phyloP scores from a whole-genome alignment of 768 basidiomycete genomes.

The Auriculariales sp. region DNA sequence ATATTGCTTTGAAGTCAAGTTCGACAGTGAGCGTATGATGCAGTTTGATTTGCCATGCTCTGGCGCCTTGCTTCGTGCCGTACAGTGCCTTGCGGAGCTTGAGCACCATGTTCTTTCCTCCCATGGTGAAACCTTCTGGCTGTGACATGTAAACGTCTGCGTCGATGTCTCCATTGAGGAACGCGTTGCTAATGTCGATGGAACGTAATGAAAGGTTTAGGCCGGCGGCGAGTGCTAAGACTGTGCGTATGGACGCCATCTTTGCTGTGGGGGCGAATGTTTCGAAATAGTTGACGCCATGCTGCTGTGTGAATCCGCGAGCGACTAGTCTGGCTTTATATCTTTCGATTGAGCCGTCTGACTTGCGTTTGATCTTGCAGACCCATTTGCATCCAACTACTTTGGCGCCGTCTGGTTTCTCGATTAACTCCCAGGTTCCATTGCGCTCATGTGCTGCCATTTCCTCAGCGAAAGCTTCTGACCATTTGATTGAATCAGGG shows the following conservation, averaged over 20 bases:
- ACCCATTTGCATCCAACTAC: conserved; percentile 11
- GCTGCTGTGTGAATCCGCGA: conserved; percentile 13
- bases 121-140: conserved; percentile 1
- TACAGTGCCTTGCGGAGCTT: conserved; percentile 3
- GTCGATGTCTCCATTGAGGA: conserved; percentile 6
- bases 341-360: conserved; percentile 7
- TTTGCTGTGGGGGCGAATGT: conserved; percentile 19
- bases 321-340: conserved; percentile 14
- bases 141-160: conserved; percentile 4
- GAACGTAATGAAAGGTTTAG: conserved; percentile 4
- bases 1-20: conserved; percentile 1
- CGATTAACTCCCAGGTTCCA: conserved; percentile 6
- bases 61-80: conserved; percentile 8
- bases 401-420: conserved; percentile 10
- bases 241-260: conserved; percentile 11
- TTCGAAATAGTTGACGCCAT: conserved; percentile 8
- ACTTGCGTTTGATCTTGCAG: conserved; percentile 11
- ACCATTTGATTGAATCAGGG: too few relatives aligned
- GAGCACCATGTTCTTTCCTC: conserved; percentile 3
- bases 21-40: background rate
- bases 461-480: conserved; percentile 13
- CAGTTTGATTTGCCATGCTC: conserved; percentile 4
- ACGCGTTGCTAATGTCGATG: conserved; percentile 4
- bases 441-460: conserved; percentile 11
- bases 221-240: conserved; percentile 9